These are phyloP conservation scores for Stagonosporopsis cucurbitacearum DNA, from an alignment of 2,329 filamentous ascomycete species.

Conservation along the genomic window DNA sequence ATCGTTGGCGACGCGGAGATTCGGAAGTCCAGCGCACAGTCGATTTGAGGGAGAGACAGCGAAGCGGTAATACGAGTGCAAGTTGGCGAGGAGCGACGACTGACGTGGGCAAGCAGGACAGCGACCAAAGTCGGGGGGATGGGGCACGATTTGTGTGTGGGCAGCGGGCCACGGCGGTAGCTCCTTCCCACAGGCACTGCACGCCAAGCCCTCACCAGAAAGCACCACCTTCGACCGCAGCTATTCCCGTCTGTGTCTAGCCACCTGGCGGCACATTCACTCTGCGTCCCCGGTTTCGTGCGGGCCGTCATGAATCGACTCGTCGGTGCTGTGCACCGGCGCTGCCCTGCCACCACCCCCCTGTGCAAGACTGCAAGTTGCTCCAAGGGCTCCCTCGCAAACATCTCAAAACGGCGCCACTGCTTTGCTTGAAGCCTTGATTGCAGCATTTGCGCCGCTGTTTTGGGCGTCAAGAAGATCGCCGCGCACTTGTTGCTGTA, in stretches of 20 bases:
- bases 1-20: neutral
- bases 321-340: conserved; percentile 29
- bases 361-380: conserved; percentile 12
- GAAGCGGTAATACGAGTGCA: conserved; percentile 23
- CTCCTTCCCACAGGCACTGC: conserved; percentile 24
- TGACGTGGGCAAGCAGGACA: conserved; percentile 31
- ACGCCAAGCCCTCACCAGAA: conserved; percentile 30
- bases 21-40: conserved; percentile 7
- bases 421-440: conserved; percentile 14
- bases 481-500: conserved; percentile 22
- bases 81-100: conserved; percentile 24
- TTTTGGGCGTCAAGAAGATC: conserved; percentile 21
- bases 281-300: conserved; percentile 33
- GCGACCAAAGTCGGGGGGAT: conserved; percentile 29
- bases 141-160: conserved; percentile 39
- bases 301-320: conserved; percentile 22
- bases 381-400: conserved; percentile 20
- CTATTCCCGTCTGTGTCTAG: conserved; percentile 22
- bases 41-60: conserved; percentile 21
- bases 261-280: conserved; percentile 23
- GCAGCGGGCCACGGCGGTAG: conserved; percentile 28
- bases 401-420: conserved; percentile 21
- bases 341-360: conserved; percentile 20
- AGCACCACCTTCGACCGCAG: conserved; percentile 20
- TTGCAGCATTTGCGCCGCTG: conserved; percentile 24